Evolutionary conservation across 768 basidiomycete species (phyloP).

Genomic region (Lentinula lateritia): DNA sequence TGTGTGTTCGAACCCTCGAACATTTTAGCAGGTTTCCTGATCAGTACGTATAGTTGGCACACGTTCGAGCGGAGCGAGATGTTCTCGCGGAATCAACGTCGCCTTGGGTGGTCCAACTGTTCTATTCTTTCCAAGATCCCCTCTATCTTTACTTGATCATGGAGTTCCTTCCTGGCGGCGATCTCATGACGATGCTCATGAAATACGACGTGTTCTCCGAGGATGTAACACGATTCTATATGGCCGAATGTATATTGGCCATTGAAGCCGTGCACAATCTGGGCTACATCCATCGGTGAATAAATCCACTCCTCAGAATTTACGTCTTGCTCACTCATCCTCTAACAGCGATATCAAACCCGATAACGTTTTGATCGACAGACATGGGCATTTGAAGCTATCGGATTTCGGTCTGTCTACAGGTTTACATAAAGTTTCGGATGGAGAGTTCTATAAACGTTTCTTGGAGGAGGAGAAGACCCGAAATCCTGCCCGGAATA

Average conservation of each 20-base stretch:
- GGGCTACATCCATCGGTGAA: slow-evolving; percentile 97
- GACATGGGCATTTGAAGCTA: slow-evolving; percentile 92
- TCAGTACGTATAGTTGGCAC: slow-evolving; percentile 64
- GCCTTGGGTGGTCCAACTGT: slow-evolving; percentile 95
- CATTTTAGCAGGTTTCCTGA: slow-evolving; percentile 7
- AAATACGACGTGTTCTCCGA: slow-evolving; percentile 99
- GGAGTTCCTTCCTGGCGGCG: slow-evolving; percentile 83
- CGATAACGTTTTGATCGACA: slow-evolving; percentile 98
- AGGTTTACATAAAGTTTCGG: slow-evolving; percentile 93
- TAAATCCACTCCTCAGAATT: background rate
- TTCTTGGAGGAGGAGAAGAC: slow-evolving; percentile 75
- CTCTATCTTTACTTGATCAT: slow-evolving; percentile 97
- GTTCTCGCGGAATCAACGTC: slow-evolving; percentile 95
- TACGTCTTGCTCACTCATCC: background rate
- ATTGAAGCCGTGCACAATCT: slow-evolving; percentile 98
- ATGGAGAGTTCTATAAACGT: slow-evolving; percentile 90
- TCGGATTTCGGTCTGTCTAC: slow-evolving; percentile 99
- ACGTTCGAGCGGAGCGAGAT: slow-evolving; percentile 67
- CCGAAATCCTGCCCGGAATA: slow-evolving; percentile 73
- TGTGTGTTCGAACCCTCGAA: slow-evolving; percentile 25
- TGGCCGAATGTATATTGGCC: slow-evolving; percentile 96
- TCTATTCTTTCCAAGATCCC: slow-evolving; percentile 97
- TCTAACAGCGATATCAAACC: slow-evolving; percentile 90
- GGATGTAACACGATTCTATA: slow-evolving; percentile 97
- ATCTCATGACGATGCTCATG: slow-evolving; percentile 99